Percentiles rank a stretch among this genome's conserved stretches.
Conservation (phyloP, 2,329 filamentous ascomycete species). For the Macroventuria anomochaeta region DNA sequence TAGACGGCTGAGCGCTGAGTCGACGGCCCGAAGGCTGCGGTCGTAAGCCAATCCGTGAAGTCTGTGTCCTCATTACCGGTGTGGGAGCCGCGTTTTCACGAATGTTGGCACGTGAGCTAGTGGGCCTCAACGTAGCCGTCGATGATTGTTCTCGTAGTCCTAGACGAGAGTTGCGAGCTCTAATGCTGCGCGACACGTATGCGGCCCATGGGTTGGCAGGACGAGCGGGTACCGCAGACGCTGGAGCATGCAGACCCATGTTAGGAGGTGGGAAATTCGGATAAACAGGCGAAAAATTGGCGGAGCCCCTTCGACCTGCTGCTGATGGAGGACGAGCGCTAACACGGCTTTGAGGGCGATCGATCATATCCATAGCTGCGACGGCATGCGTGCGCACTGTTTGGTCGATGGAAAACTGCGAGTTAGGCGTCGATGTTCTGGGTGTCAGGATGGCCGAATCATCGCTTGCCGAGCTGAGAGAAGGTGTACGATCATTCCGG, state of each 20-base stretch:
- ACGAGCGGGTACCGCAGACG: conserved; percentile 29
- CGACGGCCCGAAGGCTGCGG: conserved; percentile 46
- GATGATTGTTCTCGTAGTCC: conserved; percentile 49
- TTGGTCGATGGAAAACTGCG: conserved; percentile 35
- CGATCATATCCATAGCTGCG: conserved; percentile 44
- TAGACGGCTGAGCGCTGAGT: conserved; percentile 45
- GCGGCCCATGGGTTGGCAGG: conserved; percentile 48
- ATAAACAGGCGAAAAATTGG: conserved; percentile 42
- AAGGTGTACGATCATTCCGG: conserved; percentile 36
- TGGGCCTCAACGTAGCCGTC: conserved; percentile 46
- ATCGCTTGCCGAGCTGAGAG: conserved; percentile 38
- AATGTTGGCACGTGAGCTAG: conserved; percentile 44
- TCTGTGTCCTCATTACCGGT: conserved; percentile 38
- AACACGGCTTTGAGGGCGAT: conserved; percentile 48
- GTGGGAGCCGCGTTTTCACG: conserved; percentile 32
- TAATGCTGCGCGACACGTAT: conserved; percentile 38
- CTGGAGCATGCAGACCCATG: conserved; percentile 45
- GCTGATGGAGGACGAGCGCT: conserved; percentile 46
- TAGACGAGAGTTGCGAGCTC: conserved; percentile 42
- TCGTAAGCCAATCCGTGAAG: conserved; percentile 46
- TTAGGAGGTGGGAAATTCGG: conserved; percentile 36
- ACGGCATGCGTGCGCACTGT: conserved; percentile 38
- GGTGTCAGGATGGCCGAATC: conserved; percentile 39
- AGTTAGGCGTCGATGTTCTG: conserved; percentile 37
- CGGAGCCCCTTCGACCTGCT: conserved; percentile 42